These are phyloP conservation scores for Podospora pseudocomata DNA, from an alignment of 495 filamentous ascomycete species.

Conservation along the genomic window DNA sequence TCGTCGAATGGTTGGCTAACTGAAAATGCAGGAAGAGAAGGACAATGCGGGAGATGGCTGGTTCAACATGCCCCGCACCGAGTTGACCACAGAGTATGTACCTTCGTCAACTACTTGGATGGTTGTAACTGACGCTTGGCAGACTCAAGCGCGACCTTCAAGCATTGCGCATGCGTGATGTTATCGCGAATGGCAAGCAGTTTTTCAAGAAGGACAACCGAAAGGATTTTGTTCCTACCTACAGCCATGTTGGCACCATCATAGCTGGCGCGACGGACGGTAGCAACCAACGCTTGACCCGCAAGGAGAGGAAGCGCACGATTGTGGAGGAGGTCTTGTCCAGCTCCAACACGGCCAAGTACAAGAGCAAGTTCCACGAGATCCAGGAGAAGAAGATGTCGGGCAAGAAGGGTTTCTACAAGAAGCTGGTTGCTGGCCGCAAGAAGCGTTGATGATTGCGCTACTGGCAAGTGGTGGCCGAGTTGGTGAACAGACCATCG, in stretches of 20 bases:
- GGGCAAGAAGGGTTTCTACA: constrained; percentile 31
- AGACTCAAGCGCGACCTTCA: constrained; percentile 77
- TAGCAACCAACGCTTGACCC: constrained; percentile 69
- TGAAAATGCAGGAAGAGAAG: constrained; percentile 35
- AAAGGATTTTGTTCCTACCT: constrained; percentile 66
- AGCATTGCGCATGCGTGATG: constrained; percentile 79
- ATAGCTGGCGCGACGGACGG: constrained; percentile 88
- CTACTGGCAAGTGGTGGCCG: background rate
- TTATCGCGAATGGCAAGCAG: constrained; percentile 76
- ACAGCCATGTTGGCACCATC: constrained; percentile 83
- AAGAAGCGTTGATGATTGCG: constrained; percentile 26
- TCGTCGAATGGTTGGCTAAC: constrained; percentile 20
- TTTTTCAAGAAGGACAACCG: constrained; percentile 79
- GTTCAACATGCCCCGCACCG: constrained; percentile 81
- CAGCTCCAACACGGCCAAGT: constrained; percentile 45
- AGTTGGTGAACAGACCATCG: background rate
- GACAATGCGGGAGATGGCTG: constrained; percentile 61
- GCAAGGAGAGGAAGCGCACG: constrained; percentile 83
- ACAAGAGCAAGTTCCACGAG: constrained; percentile 36
- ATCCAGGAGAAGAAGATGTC: constrained; percentile 34
- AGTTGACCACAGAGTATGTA: constrained; percentile 64
- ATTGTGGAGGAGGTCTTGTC: constrained; percentile 86
- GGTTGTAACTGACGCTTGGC: background rate
- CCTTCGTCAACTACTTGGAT: background rate
- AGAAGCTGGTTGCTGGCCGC: constrained; percentile 31